Evolutionary conservation across 2,329 filamentous ascomycete genomes (phyloP).

Genomic region (Aureobasidium zeae): DNA sequence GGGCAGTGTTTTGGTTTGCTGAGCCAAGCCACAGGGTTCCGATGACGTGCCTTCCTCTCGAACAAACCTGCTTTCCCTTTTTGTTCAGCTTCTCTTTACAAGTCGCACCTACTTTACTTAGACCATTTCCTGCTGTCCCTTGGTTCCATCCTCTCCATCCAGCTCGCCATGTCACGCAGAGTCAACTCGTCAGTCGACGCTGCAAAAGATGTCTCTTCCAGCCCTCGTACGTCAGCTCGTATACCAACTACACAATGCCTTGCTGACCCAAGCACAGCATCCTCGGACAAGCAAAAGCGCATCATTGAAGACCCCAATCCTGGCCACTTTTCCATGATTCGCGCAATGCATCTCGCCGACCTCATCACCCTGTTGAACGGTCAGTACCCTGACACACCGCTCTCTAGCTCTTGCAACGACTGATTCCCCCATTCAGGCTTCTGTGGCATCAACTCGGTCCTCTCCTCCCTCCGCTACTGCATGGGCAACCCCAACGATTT

Average conservation of each 20-base stretch:
- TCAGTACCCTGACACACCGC: conserved; percentile 19
- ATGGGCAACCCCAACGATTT: conserved; percentile 54
- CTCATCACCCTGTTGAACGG: conserved; percentile 77
- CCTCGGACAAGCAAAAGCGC: conserved; percentile 65
- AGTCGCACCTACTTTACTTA: too few relatives aligned
- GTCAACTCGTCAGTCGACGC: conserved; percentile 44
- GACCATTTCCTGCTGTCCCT: neutral
- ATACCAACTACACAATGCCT: neutral
- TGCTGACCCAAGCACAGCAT: conserved; percentile 34
- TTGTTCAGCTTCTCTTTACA: too few relatives aligned
- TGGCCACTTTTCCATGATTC: conserved; percentile 58
- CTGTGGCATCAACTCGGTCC: conserved; percentile 89
- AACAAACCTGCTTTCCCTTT: conserved; percentile 13
- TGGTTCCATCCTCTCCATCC: neutral
- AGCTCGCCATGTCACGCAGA: conserved; percentile 54
- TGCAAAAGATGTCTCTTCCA: conserved; percentile 34
- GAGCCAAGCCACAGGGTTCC: too few relatives aligned
- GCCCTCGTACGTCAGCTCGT: neutral
- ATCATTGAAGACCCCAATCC: conserved; percentile 56
- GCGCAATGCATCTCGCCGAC: conserved; percentile 66
- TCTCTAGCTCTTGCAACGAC: neutral
- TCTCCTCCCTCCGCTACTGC: conserved; percentile 90
- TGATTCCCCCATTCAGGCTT: conserved; percentile 45
- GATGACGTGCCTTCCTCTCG: too few relatives aligned
- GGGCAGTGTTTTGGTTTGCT: too few relatives aligned